phyloP scores from a whole-genome alignment of 805 yeast species.

The Phaffomyces antillensis region DNA sequence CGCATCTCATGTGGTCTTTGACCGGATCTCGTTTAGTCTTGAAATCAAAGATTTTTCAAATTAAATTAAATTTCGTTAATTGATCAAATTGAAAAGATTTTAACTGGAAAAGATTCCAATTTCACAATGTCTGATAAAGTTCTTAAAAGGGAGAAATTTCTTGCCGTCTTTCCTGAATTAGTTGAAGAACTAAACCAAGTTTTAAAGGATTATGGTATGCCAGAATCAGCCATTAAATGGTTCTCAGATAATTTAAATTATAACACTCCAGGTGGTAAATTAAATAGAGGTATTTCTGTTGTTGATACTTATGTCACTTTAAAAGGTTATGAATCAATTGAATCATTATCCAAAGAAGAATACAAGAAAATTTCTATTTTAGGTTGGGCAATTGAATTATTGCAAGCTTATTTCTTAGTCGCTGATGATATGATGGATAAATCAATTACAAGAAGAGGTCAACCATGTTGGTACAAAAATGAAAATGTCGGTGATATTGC shows the following conservation, averaged over 20 bases:
- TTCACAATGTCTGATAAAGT: constrained; percentile 20
- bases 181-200: constrained; percentile 68
- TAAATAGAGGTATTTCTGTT: constrained; percentile 93
- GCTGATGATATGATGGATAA: constrained; percentile 99
- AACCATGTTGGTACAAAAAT: constrained; percentile 92
- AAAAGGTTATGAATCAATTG: constrained; percentile 49
- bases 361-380: constrained; percentile 80
- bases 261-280: constrained; percentile 94
- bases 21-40: constrained; percentile 4
- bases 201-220: constrained; percentile 66
- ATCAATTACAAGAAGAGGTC: constrained; percentile 95
- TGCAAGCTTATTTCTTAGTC: constrained; percentile 94
- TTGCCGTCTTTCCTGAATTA: constrained; percentile 64
- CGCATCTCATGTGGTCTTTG: not conserved
- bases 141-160: constrained; percentile 44
- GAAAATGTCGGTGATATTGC: constrained; percentile 86
- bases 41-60: too few species aligned
- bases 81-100: not conserved
- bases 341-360: constrained; percentile 59
- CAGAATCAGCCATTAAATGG: constrained; percentile 83
- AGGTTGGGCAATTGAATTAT: constrained; percentile 93
- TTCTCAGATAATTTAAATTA: constrained; percentile 63
- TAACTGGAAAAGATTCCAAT: too few species aligned
- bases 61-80: not conserved
- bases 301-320: constrained; percentile 85